Conservation (phyloP, 2,329 filamentous ascomycete species). For the Aspergillus sp. region DNA sequence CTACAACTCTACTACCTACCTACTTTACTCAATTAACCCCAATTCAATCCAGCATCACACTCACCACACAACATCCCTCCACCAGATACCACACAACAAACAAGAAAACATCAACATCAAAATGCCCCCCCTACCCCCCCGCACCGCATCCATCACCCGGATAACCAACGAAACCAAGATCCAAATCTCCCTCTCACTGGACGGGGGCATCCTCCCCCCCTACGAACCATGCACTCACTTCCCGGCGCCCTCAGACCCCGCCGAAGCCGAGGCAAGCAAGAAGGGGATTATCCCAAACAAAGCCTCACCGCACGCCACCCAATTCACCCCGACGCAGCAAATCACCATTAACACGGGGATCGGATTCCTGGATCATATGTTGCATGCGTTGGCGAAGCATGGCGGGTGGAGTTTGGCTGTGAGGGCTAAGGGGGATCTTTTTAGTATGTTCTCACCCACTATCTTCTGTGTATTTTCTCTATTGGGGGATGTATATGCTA, state of each 20-base stretch:
- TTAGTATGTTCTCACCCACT: constrained; percentile 63
- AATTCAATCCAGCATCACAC: too few relatives aligned
- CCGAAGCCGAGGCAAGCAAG: constrained; percentile 51
- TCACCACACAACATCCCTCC: too few relatives aligned
- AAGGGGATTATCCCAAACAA: constrained; percentile 45
- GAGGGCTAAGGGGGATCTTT: constrained; percentile 81
- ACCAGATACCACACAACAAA: not conserved
- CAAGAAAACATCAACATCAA: not conserved
- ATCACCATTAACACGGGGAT: constrained; percentile 92
- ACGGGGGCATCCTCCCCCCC: constrained; percentile 69
- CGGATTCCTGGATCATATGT: constrained; percentile 98
- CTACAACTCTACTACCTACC: not conserved
- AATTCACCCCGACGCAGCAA: constrained; percentile 78
- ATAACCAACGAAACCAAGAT: constrained; percentile 99
- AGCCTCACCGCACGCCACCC: constrained; percentile 72
- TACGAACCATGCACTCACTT: constrained; percentile 53
- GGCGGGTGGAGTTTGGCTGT: constrained; percentile 88
- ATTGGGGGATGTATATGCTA: not conserved
- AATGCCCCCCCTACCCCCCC: constrained; percentile 51
- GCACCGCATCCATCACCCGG: constrained; percentile 77
- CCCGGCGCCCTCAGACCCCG: constrained; percentile 63
- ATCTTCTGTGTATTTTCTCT: not conserved
- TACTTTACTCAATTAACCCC: not conserved
- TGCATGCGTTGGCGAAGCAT: constrained; percentile 95
- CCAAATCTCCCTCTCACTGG: constrained; percentile 86